Percentiles rank a stretch among this genome's conserved stretches.
Evolutionary conservation across 441 rosid species (phyloP).

Genomic region (Adansonia grandidieri): DNA sequence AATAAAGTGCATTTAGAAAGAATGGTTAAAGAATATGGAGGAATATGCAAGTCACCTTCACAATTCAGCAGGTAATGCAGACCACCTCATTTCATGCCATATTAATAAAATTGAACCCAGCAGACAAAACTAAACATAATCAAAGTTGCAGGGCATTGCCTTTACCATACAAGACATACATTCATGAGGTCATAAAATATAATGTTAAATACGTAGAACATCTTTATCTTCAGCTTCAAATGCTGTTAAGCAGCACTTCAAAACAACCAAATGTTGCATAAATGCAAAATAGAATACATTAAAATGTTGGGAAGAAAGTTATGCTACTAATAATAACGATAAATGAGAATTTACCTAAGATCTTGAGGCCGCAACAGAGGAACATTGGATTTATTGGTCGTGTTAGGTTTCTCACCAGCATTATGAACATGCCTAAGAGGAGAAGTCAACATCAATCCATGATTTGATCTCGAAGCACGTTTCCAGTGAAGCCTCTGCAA

Average conservation of each 20-base stretch:
- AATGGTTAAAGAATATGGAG: not conserved
- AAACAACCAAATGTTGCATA: conserved; percentile 1
- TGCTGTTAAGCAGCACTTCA: conserved; percentile 1
- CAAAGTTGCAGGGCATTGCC: conserved; percentile 5
- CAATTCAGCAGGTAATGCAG: not conserved
- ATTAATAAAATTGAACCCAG: not conserved
- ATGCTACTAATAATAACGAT: conserved; percentile 5
- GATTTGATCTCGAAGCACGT: conserved; percentile 75
- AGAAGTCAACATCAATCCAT: conserved; percentile 85
- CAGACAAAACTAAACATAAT: not conserved
- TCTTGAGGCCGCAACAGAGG: conserved; percentile 74
- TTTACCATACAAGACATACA: not conserved
- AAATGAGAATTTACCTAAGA: conserved; percentile 56
- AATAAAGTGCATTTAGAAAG: not conserved
- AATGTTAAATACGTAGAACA: not conserved
- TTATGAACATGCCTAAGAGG: conserved; percentile 64
- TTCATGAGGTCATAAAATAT: not conserved
- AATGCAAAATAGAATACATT: not conserved
- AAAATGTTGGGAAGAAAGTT: not conserved
- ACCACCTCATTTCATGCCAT: not conserved
- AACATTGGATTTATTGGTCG: conserved; percentile 39
- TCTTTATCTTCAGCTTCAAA: not conserved
- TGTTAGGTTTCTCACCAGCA: conserved; percentile 45
- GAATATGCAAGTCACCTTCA: not conserved
- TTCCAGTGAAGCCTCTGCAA: conserved; percentile 93